Evolutionary conservation across 2,329 filamentous ascomycete genomes (phyloP), one percentile per base, ranked within the genome.

Genomic region (Corinectria fuckeliana): DNA sequence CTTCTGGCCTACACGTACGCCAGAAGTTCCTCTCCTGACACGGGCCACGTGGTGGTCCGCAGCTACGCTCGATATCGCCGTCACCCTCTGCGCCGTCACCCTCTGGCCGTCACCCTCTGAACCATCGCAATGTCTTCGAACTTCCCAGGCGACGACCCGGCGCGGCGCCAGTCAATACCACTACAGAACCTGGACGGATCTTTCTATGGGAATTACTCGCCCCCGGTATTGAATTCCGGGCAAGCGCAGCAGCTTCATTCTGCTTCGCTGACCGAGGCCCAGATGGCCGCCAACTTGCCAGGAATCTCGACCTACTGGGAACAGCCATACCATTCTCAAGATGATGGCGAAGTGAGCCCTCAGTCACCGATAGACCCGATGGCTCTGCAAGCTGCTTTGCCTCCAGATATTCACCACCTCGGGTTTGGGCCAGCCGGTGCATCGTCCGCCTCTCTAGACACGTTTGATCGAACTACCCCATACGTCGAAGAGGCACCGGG

Each of bases 111-210:
- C 38, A 38, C 25, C 47, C 48, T 28, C 48, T 57, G 30, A 59
- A 53, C 49, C 18, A 28, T 50, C 58, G 58, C 60, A 48, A 77
- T 77, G 75, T 69, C 73, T 59, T 72, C 72, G 26, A 61, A 71
- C 49, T 58, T 58, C 53, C 66, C 66, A 39, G 69, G 71, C 44
- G 65, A 65, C 65, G 65, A 67, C 59, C 60, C 67, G 55, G 58
- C 58, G 50, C 69, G 67, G 57, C 70, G 66, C 52, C 72, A 66
- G 70, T 88, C 89, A 62, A 93, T 95, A 77, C 90, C 90, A 60
- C 80, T 94, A 58, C 88, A 88, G 75, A 85, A 89, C 68, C 79
- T 91, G 32, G 73, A 75, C 54, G 63, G 64, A 28, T 52, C 67
- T 11, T 58, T 64, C 25, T 59, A 59, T 28, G 58, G 62, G 25